Evolutionary conservation across 768 basidiomycete genomes (phyloP).

Genomic region (Tulasnella sp.): DNA sequence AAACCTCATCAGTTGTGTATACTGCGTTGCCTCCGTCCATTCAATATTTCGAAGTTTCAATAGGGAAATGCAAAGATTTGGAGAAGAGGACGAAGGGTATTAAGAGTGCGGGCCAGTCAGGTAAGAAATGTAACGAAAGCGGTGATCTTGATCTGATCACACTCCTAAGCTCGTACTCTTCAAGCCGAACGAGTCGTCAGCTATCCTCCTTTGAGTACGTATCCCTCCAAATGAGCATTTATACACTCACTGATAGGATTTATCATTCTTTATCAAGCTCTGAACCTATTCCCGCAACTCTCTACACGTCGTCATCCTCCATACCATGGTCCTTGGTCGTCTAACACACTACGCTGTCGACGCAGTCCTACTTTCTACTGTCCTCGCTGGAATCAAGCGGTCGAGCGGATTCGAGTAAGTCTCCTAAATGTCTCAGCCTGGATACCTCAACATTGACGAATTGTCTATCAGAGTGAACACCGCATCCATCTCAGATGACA

Average conservation of each 20-base stretch:
- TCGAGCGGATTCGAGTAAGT: slow-evolving; percentile 86
- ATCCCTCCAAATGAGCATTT: not conserved
- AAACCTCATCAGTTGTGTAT: slow-evolving; percentile 78
- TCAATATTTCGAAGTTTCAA: too few relatives aligned
- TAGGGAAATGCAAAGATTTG: too few relatives aligned
- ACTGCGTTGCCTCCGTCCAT: slow-evolving; percentile 41
- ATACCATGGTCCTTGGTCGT: slow-evolving; percentile 42
- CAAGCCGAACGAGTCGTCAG: too few relatives aligned
- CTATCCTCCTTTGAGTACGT: too few relatives aligned
- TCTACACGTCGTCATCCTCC: not conserved
- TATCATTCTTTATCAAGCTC: not conserved
- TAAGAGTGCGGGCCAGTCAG: too few relatives aligned
- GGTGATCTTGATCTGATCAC: too few relatives aligned
- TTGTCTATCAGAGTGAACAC: slow-evolving; percentile 63
- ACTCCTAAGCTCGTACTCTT: too few relatives aligned
- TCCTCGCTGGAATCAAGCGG: slow-evolving; percentile 82
- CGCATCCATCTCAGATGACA: slow-evolving; percentile 61
- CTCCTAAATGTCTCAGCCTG: not conserved
- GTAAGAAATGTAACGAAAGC: too few relatives aligned
- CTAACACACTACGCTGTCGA: slow-evolving; percentile 77
- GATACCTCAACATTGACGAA: not conserved
- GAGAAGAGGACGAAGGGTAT: too few relatives aligned
- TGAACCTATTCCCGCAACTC: not conserved
- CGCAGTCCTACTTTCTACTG: slow-evolving; percentile 73
- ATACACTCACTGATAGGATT: not conserved